Percentiles rank a stretch among this genome's conserved stretches.
These are phyloP conservation scores for Plasmodium sp. DNA, from an alignment of 169 alveolate genomes.

Conservation along the genomic window DNA sequence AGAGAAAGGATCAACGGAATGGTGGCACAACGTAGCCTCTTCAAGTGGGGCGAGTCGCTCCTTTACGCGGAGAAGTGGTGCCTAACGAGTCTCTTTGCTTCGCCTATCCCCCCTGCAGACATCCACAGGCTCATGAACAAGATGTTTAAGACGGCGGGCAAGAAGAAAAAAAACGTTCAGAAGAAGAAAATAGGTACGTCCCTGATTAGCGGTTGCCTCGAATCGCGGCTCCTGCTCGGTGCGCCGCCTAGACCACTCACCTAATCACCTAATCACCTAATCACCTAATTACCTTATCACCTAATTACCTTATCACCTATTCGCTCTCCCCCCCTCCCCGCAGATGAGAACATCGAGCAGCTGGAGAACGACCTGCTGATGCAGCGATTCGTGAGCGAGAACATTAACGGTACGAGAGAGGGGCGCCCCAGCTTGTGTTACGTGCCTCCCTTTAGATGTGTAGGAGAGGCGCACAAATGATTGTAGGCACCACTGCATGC, in stretches of 20 bases:
- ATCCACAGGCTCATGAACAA: slow-evolving; percentile 4
- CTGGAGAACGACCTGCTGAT: slow-evolving; percentile 39
- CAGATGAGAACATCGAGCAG: slow-evolving; percentile 37
- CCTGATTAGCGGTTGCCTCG: neutral
- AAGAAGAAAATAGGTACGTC: slow-evolving; percentile 15
- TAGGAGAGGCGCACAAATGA: neutral
- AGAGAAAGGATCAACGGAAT: neutral
- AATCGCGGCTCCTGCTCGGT: too few species aligned
- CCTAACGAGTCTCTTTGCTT: neutral
- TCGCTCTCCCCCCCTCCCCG: neutral
- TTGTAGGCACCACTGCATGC: neutral
- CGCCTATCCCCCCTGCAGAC: neutral
- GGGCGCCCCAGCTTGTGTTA: neutral
- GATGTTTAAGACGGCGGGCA: neutral
- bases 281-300: neutral
- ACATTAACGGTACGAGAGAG: slow-evolving; percentile 2
- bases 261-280: neutral
- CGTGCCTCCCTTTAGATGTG: neutral
- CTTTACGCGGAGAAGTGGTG: neutral
- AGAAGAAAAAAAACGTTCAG: neutral
- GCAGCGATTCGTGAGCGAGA: slow-evolving; percentile 44
- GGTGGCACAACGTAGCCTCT: neutral
- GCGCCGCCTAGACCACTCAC: neutral
- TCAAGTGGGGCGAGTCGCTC: neutral
- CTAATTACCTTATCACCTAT: neutral